A percentile compares a stretch with the other conserved stretches of the same genome.
These are phyloP conservation scores for Pyrenula aspistea DNA, from an alignment of 495 filamentous ascomycete species.

Conservation along the genomic window DNA sequence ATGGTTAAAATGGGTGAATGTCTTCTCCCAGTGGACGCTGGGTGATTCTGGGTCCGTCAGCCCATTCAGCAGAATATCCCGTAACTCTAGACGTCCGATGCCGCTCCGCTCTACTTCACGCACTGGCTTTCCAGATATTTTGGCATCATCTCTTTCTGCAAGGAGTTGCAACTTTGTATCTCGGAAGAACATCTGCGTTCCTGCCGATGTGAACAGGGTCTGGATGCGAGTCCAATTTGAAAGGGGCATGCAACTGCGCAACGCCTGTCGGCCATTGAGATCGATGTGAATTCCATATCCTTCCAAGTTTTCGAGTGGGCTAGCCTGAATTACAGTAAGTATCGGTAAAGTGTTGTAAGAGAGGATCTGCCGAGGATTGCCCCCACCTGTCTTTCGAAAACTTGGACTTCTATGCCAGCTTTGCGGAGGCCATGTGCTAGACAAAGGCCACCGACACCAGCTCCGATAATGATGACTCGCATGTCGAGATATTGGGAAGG, in stretches of 20 bases:
- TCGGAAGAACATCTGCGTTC: neutral
- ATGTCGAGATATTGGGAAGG: neutral
- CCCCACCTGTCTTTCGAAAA: conserved; percentile 33
- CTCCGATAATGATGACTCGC: conserved; percentile 31
- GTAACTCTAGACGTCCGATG: conserved; percentile 5
- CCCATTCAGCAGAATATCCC: conserved; percentile 15
- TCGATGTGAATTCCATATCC: neutral
- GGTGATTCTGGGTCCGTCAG: conserved; percentile 13
- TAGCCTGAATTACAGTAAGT: neutral
- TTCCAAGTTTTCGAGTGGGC: neutral
- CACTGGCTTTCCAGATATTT: neutral
- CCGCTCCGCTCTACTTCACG: neutral
- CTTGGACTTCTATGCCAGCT: conserved; percentile 34
- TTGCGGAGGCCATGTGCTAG: conserved; percentile 40
- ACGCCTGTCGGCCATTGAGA: neutral
- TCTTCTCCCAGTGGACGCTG: conserved; percentile 26
- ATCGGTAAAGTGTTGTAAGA: neutral
- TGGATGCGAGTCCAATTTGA: neutral
- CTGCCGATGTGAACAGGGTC: neutral
- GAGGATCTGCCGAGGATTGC: conserved; percentile 7
- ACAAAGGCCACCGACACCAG: conserved; percentile 41
- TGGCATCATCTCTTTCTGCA: neutral
- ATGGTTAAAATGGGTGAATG: conserved; percentile 19
- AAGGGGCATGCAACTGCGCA: neutral
- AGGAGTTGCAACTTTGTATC: neutral